phyloP scores from a whole-genome alignment of 345 rosid species.

The Acer yangbiense region DNA sequence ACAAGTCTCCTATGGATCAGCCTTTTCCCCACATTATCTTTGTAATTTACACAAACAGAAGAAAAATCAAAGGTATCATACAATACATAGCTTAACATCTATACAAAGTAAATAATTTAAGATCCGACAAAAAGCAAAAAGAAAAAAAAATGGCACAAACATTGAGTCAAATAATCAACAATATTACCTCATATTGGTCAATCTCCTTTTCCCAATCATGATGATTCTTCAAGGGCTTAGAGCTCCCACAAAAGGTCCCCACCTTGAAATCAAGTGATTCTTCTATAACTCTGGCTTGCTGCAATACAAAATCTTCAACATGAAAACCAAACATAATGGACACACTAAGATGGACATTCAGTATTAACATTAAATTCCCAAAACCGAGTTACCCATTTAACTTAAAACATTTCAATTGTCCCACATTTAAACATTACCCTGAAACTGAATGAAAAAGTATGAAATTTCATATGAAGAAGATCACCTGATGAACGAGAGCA shows the following conservation, averaged over 20 bases:
- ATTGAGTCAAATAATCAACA: background rate
- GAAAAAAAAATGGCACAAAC: background rate
- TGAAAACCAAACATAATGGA: constrained; percentile 15
- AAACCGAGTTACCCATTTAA: background rate
- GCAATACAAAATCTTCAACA: constrained; percentile 25
- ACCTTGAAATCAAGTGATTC: constrained; percentile 73
- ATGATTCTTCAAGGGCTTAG: constrained; percentile 51
- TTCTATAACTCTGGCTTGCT: constrained; percentile 92
- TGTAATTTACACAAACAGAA: background rate
- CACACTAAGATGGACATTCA: background rate
- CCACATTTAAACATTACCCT: background rate
- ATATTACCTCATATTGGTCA: constrained; percentile 67
- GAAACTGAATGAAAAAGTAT: background rate
- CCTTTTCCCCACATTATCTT: background rate
- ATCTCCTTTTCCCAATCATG: constrained; percentile 80
- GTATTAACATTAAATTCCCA: background rate
- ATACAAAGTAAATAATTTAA: constrained; percentile 9
- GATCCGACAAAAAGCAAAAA: background rate
- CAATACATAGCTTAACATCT: background rate
- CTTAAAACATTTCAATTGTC: background rate
- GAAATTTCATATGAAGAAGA: constrained; percentile 13
- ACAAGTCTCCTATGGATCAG: background rate
- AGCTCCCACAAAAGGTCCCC: constrained; percentile 61
- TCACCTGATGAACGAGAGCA: constrained; percentile 84
- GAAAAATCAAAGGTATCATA: background rate